Evolutionary conservation across 441 rosid genomes (phyloP), one percentile per base, ranked within the genome.

Genomic region (Gossypium davidsonii): DNA sequence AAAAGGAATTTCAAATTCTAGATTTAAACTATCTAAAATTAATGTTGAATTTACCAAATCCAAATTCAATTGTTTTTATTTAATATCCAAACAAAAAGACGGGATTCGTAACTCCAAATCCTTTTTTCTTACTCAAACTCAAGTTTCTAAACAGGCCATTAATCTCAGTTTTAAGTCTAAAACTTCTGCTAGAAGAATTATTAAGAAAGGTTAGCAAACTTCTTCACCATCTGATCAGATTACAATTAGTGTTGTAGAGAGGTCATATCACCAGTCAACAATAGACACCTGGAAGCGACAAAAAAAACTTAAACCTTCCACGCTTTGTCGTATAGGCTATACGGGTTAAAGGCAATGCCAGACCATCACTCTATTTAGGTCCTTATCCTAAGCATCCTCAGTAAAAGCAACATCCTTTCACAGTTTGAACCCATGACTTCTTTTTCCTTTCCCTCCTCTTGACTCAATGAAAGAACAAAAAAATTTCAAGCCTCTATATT

Each of bases 271-370:
- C 15, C 56, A 23, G 70, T 6, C 6, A 28, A 66, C 20, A 46
- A 21, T 64, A 21, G 11, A 66, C 70, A 23, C 56, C 4, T 44
- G 70, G 20, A 66, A 66, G 56, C 21, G n/a, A 23, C 20, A 66
- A 44, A 46, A 66, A 23, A 37, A 66, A 23, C 70, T 44, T 64
- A 66, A 46, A 28, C 20, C 39, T 66, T 66, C 70, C 56, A 14
- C 39, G 26, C 21, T 48, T 48, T 15, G 8, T 67, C 12, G 8
- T 56, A 28, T 67, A 15, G 23, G 23, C 21, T 67, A 48, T 48
- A 67, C 1, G 23, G 70, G 20, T 7, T 44, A 44, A 21, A 10
- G 70, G 20, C 11, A 10, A 65, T 21, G 49, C 57, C 9, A 26
- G 25, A 9, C 25, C 42, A 51, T 51, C 15, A 3, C 26, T 34